Conservation (phyloP, 371 early-diverging fungal species). For the Saksenaea vasiformis region DNA sequence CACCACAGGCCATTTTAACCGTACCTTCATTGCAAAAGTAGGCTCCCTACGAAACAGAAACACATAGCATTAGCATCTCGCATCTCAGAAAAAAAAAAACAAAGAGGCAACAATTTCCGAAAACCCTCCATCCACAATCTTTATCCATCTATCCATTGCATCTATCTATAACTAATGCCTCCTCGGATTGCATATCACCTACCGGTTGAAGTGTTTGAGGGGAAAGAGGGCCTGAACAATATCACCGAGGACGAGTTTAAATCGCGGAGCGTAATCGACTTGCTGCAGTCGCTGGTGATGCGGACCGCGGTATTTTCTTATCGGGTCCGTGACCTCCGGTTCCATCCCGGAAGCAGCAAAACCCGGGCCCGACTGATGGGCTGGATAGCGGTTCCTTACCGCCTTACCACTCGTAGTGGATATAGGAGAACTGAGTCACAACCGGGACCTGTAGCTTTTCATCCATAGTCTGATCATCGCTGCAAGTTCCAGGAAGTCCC, state of each 20-base stretch:
- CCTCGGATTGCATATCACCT: not conserved
- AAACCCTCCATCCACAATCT: not conserved
- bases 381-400: too few species aligned
- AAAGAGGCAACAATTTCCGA: not conserved
- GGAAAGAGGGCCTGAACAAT: conserved; percentile 1
- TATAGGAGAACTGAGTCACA: too few species aligned
- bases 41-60: not conserved
- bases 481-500: too few species aligned
- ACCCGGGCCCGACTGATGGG: too few species aligned
- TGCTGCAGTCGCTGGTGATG: not conserved
- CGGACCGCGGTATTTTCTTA: not conserved
- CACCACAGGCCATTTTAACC: not conserved
- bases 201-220: conserved; percentile 6
- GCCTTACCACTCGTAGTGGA: too few species aligned
- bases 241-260: conserved; percentile 1
- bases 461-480: too few species aligned
- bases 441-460: too few species aligned
- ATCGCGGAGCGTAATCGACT: not conserved
- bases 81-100: not conserved
- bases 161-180: not conserved
- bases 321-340: too few species aligned
- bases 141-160: not conserved
- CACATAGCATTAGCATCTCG: not conserved
- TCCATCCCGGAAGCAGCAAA: too few species aligned
- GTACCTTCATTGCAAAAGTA: conserved; percentile 3